These are phyloP conservation scores for Lunularia cruciata DNA, from an alignment of 225 moss, liverwort and hornwort genomes.

Conservation along the genomic window DNA sequence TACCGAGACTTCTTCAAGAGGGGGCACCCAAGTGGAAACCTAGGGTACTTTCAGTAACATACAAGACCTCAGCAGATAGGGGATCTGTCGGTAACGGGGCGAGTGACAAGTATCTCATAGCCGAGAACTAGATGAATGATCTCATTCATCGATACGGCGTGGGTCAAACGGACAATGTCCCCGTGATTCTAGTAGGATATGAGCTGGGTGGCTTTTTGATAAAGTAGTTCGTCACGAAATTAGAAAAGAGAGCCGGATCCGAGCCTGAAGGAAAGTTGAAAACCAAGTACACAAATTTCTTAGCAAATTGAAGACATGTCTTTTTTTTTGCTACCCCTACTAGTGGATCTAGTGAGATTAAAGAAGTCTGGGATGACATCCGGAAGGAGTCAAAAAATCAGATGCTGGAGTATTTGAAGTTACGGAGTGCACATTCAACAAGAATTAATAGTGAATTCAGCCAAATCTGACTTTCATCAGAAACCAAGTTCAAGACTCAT, in stretches of 20 bases:
- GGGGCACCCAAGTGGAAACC: no score
- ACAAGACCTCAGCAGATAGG: not conserved
- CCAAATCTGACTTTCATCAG: not conserved
- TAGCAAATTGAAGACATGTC: not conserved
- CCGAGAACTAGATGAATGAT: not conserved
- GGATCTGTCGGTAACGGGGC: not conserved
- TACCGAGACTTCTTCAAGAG: not conserved
- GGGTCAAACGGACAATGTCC: not conserved
- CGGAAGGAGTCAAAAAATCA: not conserved
- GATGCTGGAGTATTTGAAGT: not conserved
- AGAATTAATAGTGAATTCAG: not conserved
- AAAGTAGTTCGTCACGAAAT: not conserved
- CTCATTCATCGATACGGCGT: not conserved
- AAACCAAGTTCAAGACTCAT: not conserved
- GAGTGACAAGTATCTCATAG: not conserved
- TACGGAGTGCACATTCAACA: not conserved
- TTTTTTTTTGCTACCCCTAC: not conserved
- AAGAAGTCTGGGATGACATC: not conserved
- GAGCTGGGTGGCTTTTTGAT: not conserved
- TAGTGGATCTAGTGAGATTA: not conserved
- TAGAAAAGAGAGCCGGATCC: not conserved
- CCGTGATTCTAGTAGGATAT: not conserved
- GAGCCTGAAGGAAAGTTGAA: not conserved
- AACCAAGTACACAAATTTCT: not conserved
- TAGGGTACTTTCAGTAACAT: not conserved